These are phyloP conservation scores for Candida bentonensis DNA, from an alignment of 805 yeast genomes.

Conservation along the genomic window DNA sequence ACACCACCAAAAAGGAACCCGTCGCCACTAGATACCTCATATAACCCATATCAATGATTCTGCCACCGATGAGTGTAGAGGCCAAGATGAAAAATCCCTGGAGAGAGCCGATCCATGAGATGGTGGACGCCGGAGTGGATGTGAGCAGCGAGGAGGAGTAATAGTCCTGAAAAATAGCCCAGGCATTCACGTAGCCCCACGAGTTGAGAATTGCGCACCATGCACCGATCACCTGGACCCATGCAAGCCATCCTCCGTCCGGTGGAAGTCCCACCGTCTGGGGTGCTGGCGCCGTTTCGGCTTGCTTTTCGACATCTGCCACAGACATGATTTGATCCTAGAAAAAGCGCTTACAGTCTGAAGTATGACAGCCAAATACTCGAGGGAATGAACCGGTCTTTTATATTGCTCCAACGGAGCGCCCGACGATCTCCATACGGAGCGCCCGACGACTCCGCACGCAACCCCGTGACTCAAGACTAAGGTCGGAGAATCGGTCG, in stretches of 20 bases:
- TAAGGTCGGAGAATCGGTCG: too few species aligned
- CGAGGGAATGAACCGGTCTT: background rate
- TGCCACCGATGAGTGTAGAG: constrained; percentile 15
- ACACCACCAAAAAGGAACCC: constrained; percentile 15
- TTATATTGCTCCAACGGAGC: background rate
- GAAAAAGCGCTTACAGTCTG: background rate
- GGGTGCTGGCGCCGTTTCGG: background rate
- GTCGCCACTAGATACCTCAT: constrained; percentile 12
- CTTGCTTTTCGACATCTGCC: background rate
- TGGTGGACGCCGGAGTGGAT: background rate
- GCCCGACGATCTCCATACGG: background rate
- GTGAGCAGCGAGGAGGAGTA: constrained; percentile 6
- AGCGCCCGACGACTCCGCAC: too few species aligned
- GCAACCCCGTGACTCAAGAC: too few species aligned
- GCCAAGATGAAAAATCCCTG: background rate
- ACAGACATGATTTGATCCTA: background rate
- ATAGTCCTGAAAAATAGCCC: constrained; percentile 16
- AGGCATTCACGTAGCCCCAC: constrained; percentile 15
- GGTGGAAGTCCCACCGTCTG: constrained; percentile 11
- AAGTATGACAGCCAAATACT: background rate
- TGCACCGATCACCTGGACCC: constrained; percentile 16
- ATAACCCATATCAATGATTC: constrained; percentile 18
- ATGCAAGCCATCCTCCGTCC: constrained; percentile 14
- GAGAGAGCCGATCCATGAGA: background rate
- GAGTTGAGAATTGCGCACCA: constrained; percentile 12